These are phyloP conservation scores for Coprinopsis sp. DNA, from an alignment of 768 basidiomycete genomes.

Conservation along the genomic window DNA sequence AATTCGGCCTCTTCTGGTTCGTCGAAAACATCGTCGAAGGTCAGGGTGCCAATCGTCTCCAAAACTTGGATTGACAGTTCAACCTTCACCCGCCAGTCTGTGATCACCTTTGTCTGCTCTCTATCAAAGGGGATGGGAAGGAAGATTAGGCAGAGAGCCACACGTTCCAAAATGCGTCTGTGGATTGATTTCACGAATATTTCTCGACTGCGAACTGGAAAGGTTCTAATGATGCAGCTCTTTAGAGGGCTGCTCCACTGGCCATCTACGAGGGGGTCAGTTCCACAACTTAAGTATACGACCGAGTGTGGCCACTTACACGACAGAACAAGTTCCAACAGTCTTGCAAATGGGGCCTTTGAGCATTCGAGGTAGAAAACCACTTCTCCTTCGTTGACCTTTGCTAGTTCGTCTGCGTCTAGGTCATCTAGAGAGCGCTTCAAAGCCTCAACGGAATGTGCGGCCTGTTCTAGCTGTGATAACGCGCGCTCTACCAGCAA, in stretches of 20 bases:
- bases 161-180: background rate
- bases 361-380: background rate
- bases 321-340: constrained; percentile 2
- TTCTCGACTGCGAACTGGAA: constrained; percentile 2
- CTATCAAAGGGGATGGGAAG: background rate
- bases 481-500: background rate
- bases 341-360: background rate
- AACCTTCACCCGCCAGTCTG: background rate
- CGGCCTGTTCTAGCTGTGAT: background rate
- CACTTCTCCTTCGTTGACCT: background rate
- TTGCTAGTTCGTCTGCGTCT: background rate
- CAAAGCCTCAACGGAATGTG: background rate
- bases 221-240: background rate
- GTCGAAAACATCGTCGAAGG: background rate
- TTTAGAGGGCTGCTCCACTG: background rate
- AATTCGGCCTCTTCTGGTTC: background rate
- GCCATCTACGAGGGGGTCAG: background rate
- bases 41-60: background rate
- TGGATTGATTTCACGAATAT: constrained; percentile 1
- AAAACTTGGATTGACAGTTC: background rate
- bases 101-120: background rate
- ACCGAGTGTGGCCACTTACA: background rate
- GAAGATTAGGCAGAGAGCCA: constrained; percentile 4
- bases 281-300: background rate
- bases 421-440: background rate